phyloP scores from a whole-genome alignment of 441 rosid species.

The Brassica hybrid region DNA sequence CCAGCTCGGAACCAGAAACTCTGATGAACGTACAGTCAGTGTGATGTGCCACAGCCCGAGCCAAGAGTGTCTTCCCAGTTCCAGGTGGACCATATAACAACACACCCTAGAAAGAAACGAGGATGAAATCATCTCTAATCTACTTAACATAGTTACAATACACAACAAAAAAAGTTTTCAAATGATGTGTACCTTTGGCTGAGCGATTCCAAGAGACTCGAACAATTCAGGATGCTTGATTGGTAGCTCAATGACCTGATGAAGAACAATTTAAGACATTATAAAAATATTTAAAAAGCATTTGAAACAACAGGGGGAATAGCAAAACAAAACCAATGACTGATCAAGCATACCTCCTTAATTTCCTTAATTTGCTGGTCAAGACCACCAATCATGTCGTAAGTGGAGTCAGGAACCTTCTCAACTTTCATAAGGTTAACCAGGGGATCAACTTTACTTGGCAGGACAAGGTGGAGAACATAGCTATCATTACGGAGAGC shows the following conservation, averaged over 20 bases:
- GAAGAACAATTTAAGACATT: too few relatives aligned
- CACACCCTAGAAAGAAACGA: slow-evolving; percentile 62
- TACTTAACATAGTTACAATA: neutral
- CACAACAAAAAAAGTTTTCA: neutral
- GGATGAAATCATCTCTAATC: neutral
- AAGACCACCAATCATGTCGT: slow-evolving; percentile 96
- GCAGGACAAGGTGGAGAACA: slow-evolving; percentile 89
- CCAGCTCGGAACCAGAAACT: slow-evolving; percentile 97
- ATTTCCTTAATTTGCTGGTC: slow-evolving; percentile 98
- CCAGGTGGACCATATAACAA: slow-evolving; percentile 99
- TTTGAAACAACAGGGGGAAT: too few relatives aligned
- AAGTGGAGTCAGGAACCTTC: slow-evolving; percentile 95
- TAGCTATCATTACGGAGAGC: slow-evolving; percentile 99
- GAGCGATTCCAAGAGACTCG: slow-evolving; percentile 96
- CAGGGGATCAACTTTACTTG: slow-evolving; percentile 91
- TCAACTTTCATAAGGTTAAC: slow-evolving; percentile 98
- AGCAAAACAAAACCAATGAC: neutral
- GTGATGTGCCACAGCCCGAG: slow-evolving; percentile 98
- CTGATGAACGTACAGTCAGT: slow-evolving; percentile 97
- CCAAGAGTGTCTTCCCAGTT: slow-evolving; percentile 93
- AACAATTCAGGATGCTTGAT: slow-evolving; percentile 73
- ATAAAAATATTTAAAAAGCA: too few relatives aligned
- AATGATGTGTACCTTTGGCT: slow-evolving; percentile 64
- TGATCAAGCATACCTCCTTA: slow-evolving; percentile 64
- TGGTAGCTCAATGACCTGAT: too few relatives aligned